These are phyloP conservation scores for Aspergillus udagawae DNA, from an alignment of 2,329 filamentous ascomycete genomes.

Conservation along the genomic window DNA sequence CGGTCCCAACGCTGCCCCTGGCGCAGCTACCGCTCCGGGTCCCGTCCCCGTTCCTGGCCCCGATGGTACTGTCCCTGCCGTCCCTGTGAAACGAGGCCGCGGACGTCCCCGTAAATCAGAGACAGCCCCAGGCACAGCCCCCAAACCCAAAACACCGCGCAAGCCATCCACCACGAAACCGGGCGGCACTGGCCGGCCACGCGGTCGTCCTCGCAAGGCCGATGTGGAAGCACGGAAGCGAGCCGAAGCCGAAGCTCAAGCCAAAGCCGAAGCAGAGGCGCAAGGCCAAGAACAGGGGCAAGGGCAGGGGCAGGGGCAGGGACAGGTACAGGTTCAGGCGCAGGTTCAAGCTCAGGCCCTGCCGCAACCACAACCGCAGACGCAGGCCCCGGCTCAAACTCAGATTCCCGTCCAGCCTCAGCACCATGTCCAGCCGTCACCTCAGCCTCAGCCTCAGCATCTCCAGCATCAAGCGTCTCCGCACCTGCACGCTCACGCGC, in stretches of 20 bases:
- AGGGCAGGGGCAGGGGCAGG: conserved; percentile 6
- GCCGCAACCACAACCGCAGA: conserved; percentile 17
- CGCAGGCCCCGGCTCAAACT: conserved; percentile 6
- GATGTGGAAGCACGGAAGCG: conserved; percentile 27
- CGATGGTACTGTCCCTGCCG: conserved; percentile 12
- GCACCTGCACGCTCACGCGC: neutral
- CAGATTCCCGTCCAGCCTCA: neutral
- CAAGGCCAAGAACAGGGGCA: neutral
- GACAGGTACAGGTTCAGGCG: neutral
- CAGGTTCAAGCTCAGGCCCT: conserved; percentile 7
- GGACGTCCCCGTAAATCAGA: conserved; percentile 24
- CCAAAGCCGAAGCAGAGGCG: conserved; percentile 6
- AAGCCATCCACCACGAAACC: conserved; percentile 16
- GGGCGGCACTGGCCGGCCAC: conserved; percentile 28
- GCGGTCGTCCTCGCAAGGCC: conserved; percentile 32
- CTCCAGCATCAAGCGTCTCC: conserved; percentile 11
- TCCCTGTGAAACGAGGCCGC: conserved; percentile 19
- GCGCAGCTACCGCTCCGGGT: neutral
- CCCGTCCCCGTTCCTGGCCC: conserved; percentile 7
- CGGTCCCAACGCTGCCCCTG: neutral
- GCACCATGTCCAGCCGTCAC: neutral
- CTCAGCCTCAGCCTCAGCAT: neutral
- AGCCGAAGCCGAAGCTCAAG: conserved; percentile 18
- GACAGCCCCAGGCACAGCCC: conserved; percentile 11
- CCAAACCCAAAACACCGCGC: conserved; percentile 15